Evolutionary conservation across 495 filamentous ascomycete genomes (phyloP).

Genomic region (Podospora pseudopauciseta): DNA sequence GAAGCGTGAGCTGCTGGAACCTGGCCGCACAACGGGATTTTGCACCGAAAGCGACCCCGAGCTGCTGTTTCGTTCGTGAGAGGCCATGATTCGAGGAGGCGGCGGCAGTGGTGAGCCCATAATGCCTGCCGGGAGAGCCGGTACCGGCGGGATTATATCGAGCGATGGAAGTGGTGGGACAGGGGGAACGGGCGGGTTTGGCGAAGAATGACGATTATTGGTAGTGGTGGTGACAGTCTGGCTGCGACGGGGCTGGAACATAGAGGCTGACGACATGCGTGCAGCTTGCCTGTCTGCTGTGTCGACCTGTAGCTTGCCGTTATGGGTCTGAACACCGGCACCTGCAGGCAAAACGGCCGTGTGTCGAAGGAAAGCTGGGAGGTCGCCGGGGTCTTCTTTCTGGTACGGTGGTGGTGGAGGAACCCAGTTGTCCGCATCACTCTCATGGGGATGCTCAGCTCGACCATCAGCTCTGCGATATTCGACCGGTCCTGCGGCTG

Average conservation of each 20-base stretch:
- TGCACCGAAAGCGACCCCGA: slow-evolving; percentile 10
- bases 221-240: slow-evolving; percentile 14
- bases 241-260: slow-evolving; percentile 20
- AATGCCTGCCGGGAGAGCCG: slow-evolving; percentile 12
- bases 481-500: slow-evolving; percentile 38
- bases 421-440: slow-evolving; percentile 89
- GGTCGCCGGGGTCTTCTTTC: slow-evolving; percentile 58
- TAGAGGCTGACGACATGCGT: slow-evolving; percentile 15
- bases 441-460: slow-evolving; percentile 74
- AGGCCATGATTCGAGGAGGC: slow-evolving; percentile 10
- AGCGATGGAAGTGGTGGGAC: slow-evolving; percentile 28
- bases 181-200: slow-evolving; percentile 21
- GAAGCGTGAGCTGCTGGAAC: slow-evolving; percentile 26
- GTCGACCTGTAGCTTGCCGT: background rate
- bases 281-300: background rate
- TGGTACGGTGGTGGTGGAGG: slow-evolving; percentile 88
- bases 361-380: slow-evolving; percentile 47
- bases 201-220: slow-evolving; percentile 18
- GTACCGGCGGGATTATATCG: slow-evolving; percentile 22
- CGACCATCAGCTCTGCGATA: slow-evolving; percentile 61
- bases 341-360: slow-evolving; percentile 33
- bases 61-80: slow-evolving; percentile 20
- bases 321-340: slow-evolving; percentile 2
- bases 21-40: slow-evolving; percentile 15
- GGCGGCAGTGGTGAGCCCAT: slow-evolving; percentile 9